Conservation (phyloP, 225 moss, liverwort and hornwort genomes). For the Anthoceros angustus region DNA sequence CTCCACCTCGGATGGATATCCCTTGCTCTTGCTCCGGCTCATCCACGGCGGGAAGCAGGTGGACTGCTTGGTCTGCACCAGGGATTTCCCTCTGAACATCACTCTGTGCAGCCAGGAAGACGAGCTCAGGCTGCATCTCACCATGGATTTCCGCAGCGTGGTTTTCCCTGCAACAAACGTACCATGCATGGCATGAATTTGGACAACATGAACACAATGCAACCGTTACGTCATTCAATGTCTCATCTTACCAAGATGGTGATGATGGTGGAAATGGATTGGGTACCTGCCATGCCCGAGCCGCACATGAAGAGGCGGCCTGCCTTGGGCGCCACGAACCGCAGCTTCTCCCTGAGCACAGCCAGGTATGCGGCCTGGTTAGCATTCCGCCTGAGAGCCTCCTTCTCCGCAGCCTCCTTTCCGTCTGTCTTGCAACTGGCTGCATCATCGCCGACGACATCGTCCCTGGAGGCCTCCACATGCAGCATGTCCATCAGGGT, state of each 20-base stretch:
- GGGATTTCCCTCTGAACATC: background rate
- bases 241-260: too few relatives aligned
- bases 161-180: background rate
- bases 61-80: background rate
- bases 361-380: background rate
- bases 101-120: slow-evolving; percentile 1
- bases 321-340: background rate
- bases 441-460: slow-evolving; percentile 5
- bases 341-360: background rate
- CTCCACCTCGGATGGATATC: slow-evolving; percentile 9
- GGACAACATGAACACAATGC: too few relatives aligned
- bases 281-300: background rate
- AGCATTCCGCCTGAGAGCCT: slow-evolving; percentile 9
- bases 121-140: background rate
- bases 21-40: slow-evolving; percentile 4
- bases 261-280: background rate
- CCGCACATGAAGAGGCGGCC: slow-evolving; percentile 4
- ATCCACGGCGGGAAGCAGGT: background rate
- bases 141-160: background rate
- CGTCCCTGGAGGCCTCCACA: slow-evolving; percentile 3
- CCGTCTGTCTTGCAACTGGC: slow-evolving; percentile 1
- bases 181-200: background rate
- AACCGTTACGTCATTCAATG: too few relatives aligned
- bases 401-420: slow-evolving; percentile 5
- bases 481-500: slow-evolving; percentile 2